phyloP scores from a whole-genome alignment of 441 rosid species.

The Gossypium davidsonii region DNA sequence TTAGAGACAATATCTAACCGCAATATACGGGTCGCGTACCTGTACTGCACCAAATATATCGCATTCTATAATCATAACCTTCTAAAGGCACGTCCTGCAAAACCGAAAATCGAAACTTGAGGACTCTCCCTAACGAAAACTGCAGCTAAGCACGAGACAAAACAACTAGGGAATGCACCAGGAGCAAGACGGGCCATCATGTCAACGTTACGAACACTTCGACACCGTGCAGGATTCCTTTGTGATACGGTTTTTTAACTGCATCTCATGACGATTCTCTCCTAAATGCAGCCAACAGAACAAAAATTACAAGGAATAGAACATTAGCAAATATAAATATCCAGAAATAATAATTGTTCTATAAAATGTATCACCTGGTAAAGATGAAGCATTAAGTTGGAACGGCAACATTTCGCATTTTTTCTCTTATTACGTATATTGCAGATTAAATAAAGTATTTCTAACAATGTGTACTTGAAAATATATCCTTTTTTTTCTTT shows the following conservation, averaged over 20 bases:
- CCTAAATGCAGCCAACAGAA: conserved; percentile 22
- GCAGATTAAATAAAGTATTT: not conserved
- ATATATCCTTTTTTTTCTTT: not conserved
- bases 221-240: conserved; percentile 38
- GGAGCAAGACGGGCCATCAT: not conserved
- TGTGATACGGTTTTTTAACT: conserved; percentile 45
- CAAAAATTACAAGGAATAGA: not conserved
- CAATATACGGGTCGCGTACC: not conserved
- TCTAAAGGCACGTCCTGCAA: not conserved
- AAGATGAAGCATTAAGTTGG: conserved; percentile 25
- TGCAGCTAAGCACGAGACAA: not conserved
- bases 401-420: conserved; percentile 13
- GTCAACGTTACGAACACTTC: conserved; percentile 26
- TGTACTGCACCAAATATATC: not conserved
- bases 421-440: not conserved
- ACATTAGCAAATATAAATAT: not conserved
- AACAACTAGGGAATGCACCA: not conserved
- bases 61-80: not conserved
- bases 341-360: not conserved
- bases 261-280: conserved; percentile 13
- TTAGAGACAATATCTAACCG: not conserved
- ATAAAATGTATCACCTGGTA: conserved; percentile 27
- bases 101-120: not conserved
- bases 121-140: not conserved
- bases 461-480: not conserved